Evolutionary conservation across 345 rosid species (phyloP).

Genomic region (Syzygium aqueum): DNA sequence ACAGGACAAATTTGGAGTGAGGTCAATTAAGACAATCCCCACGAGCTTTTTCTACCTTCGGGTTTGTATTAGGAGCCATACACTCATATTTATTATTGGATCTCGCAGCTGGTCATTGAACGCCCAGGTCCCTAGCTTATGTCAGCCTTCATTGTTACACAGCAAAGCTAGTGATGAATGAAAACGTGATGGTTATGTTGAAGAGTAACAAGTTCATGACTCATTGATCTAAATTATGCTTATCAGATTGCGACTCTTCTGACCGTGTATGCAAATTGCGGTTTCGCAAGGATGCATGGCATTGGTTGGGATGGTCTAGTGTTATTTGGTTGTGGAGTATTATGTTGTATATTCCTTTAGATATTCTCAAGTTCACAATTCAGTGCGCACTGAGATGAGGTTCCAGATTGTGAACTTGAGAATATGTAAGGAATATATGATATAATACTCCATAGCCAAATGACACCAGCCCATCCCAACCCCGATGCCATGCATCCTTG

Average conservation of each 20-base stretch:
- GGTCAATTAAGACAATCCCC: slow-evolving; percentile 31
- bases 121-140: slow-evolving; percentile 65
- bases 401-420: background rate
- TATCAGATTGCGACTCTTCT: slow-evolving; percentile 52
- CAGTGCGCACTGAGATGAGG: no score
- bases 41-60: slow-evolving; percentile 67
- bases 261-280: slow-evolving; percentile 67
- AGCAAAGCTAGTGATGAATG: background rate
- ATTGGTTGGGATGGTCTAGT: slow-evolving; percentile 54
- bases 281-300: slow-evolving; percentile 46
- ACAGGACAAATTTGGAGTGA: slow-evolving; percentile 61
- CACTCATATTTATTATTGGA: slow-evolving; percentile 84
- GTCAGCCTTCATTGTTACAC: slow-evolving; percentile 50
- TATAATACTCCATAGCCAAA: no score
- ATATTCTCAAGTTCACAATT: no score
- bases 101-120: slow-evolving; percentile 80
- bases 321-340: no score
- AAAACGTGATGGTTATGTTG: background rate
- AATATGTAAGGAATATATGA: no score
- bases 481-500: slow-evolving; percentile 51
- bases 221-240: background rate
- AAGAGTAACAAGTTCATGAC: background rate
- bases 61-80: slow-evolving; percentile 82
- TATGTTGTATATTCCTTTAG: no score
- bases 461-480: slow-evolving; percentile 43